phyloP scores from a whole-genome alignment of 176 grass and related monocot genomes.

The Poa annua region DNA sequence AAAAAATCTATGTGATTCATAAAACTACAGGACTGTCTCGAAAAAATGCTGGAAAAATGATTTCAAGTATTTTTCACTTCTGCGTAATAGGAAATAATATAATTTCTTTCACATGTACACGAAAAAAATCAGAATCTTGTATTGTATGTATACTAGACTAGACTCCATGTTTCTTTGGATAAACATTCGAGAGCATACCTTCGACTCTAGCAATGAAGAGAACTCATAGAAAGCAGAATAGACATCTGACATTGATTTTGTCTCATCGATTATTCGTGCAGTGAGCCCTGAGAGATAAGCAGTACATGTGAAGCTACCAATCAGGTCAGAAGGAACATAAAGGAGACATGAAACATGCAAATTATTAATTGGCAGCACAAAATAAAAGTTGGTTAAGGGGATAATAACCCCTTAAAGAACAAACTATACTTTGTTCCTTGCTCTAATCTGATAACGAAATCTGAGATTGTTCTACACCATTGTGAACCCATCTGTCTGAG shows the following conservation, averaged over 20 bases:
- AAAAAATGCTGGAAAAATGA: background rate
- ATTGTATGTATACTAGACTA: conserved; percentile 12
- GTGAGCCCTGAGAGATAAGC: conserved; percentile 61
- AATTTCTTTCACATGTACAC: conserved; percentile 1
- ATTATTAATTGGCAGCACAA: conserved; percentile 25
- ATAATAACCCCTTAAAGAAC: conserved; percentile 9
- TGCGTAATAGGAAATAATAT: background rate
- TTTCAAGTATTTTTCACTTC: background rate
- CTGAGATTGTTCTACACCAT: conserved; percentile 1
- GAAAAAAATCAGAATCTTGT: background rate
- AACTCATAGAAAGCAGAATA: conserved; percentile 86
- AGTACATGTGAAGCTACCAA: conserved; percentile 21
- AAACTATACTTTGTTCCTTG: background rate
- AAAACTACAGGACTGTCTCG: background rate
- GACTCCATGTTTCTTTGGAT: conserved; percentile 7
- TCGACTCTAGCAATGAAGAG: conserved; percentile 73
- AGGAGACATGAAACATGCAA: conserved; percentile 6
- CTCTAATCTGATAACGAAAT: background rate
- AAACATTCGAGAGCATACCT: conserved; percentile 54
- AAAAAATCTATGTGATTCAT: background rate
- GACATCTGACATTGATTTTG: conserved; percentile 78
- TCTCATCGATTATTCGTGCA: conserved; percentile 75
- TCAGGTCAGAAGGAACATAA: conserved; percentile 9
- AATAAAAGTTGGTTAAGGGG: conserved; percentile 4
- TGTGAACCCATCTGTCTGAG: background rate